Evolutionary conservation across 352 stramenopile species (phyloP), one percentile per base, ranked within the genome.

Genomic region (Globisporangium alternatum): DNA sequence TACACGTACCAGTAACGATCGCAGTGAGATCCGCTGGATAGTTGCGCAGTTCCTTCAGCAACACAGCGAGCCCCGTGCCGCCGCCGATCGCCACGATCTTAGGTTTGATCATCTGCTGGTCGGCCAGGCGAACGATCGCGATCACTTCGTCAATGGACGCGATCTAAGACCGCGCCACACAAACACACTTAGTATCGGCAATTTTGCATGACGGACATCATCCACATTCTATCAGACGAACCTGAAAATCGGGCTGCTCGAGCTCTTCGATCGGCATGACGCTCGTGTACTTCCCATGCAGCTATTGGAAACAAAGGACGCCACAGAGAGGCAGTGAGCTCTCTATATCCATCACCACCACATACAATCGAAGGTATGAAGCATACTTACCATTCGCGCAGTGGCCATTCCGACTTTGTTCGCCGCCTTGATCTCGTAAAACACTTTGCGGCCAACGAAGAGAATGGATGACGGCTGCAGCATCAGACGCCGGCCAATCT

Each of bases 351-450:
- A n/a, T 1, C n/a, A n/a, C 2, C n/a, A 35, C 39, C 17, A 25
- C 7, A 19, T 2, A 7, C 13, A 22, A 22, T 9, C n/a, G 15
- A 6, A 53, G 30, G 21, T 21, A 53, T 22, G 22, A 12, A 31
- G 12, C 7, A 31, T 19, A 75, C 70, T 30, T 45, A 94, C 85
- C 85, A 92, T 86, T 13, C 83, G 81, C 39, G 89, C 78, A 9
- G 86, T 95, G 22, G 92, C 73, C 63, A 95, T 78, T 1, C 84
- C 86, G 5, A 89, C 74, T 62, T 83, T 80, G 60, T 95, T 95
- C 2, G 84, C 86, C 3, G 83, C 86, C 47, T 93, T 95, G 69
- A 95, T 91, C 66, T 95, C 86, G 56, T 91, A 93, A 60, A 95
- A 95, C 12, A 88, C 81, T 61, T 93, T 93, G 53, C 85, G 80